phyloP scores from a whole-genome alignment of 1,139 yeast genomes.

The Geotrichum candidum region DNA sequence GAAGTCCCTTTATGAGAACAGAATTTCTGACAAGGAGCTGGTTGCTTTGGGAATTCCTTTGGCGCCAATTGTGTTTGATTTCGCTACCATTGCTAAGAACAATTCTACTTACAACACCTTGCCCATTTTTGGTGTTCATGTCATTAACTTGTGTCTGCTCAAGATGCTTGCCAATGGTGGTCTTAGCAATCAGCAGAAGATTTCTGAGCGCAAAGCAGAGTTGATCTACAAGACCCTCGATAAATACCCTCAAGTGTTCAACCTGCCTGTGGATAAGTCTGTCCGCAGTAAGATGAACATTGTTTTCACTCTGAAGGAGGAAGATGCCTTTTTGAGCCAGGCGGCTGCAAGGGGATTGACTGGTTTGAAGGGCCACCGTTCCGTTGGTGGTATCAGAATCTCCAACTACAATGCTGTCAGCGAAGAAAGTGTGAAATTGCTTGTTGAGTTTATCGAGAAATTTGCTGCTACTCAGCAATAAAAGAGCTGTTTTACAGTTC shows the following conservation, averaged over 20 bases:
- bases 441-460: conserved; percentile 53
- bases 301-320: conserved; percentile 71
- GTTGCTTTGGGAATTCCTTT: conserved; percentile 58
- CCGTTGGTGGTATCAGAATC: conserved; percentile 95
- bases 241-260: conserved; percentile 55
- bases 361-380: conserved; percentile 92
- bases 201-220: conserved; percentile 56
- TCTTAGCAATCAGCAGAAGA: conserved; percentile 47
- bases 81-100: conserved; percentile 77
- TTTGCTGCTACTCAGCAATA: conserved; percentile 44
- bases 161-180: conserved; percentile 60
- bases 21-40: conserved; percentile 59
- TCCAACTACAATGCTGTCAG: conserved; percentile 82
- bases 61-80: conserved; percentile 83
- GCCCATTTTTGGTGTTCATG: conserved; percentile 85
- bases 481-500: not conserved
- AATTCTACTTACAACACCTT: conserved; percentile 93
- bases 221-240: conserved; percentile 61
- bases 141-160: conserved; percentile 71
- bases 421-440: conserved; percentile 53
- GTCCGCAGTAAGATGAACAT: conserved; percentile 88
- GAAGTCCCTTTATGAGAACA: conserved; percentile 59
- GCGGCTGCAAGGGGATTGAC: conserved; percentile 53
- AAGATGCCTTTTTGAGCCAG: conserved; percentile 58
- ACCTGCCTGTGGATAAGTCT: conserved; percentile 55